These are phyloP conservation scores for Sclerotinia subarctica DNA, from an alignment of 2,329 filamentous ascomycete genomes.

Conservation along the genomic window DNA sequence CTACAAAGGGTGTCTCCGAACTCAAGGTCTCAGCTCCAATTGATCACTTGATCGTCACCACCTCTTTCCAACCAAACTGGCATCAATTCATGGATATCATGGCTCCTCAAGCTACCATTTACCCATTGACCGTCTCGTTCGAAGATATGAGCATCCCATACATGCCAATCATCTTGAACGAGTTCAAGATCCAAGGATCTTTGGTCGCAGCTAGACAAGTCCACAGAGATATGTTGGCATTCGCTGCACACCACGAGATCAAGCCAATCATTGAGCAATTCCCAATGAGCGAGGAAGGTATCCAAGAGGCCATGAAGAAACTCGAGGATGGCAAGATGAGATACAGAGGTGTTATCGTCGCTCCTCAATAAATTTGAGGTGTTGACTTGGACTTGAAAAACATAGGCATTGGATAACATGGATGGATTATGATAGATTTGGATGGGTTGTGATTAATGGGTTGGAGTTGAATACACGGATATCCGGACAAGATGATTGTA, in stretches of 20 bases:
- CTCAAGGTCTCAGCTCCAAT: slow-evolving; percentile 36
- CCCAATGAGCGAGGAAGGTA: slow-evolving; percentile 50
- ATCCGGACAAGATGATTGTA: background rate
- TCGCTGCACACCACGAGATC: slow-evolving; percentile 58
- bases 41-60: slow-evolving; percentile 37
- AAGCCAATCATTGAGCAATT: slow-evolving; percentile 56
- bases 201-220: slow-evolving; percentile 40
- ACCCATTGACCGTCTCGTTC: slow-evolving; percentile 65
- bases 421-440: background rate
- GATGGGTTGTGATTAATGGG: background rate
- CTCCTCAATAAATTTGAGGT: slow-evolving; percentile 24
- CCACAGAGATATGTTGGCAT: slow-evolving; percentile 58
- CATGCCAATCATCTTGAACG: slow-evolving; percentile 31
- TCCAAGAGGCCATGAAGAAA: slow-evolving; percentile 53
- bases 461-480: background rate
- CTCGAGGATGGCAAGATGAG: slow-evolving; percentile 55
- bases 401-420: background rate
- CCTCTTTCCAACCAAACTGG: slow-evolving; percentile 51
- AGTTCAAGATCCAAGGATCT: slow-evolving; percentile 35
- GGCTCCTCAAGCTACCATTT: slow-evolving; percentile 55
- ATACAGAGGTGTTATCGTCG: slow-evolving; percentile 46
- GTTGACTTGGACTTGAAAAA: background rate
- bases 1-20: slow-evolving; percentile 43
- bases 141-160: slow-evolving; percentile 36
- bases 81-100: slow-evolving; percentile 60